Base-by-base conservation (phyloP, 805 yeast genomes). In the Candida insectalens region DNA sequence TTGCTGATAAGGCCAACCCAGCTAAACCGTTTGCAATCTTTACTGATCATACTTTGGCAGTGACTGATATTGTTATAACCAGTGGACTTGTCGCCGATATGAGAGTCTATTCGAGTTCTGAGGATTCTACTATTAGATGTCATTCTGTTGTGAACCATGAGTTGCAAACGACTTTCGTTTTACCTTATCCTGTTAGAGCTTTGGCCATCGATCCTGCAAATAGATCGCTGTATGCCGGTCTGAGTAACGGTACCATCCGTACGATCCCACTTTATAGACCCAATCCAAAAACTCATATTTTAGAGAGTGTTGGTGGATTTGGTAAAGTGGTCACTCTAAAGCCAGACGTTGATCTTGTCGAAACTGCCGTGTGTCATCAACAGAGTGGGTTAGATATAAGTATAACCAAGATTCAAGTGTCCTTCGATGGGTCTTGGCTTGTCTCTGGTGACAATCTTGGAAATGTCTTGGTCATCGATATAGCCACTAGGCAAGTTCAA, bases 401-500 rank as follows among this genome's bases (percentile, higher is more conserved):
- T 3, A 71, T 82, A 2, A 71, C 83, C 0, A 59, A 71, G 26
- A 43, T 87, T 33, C 63, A 60, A 2, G 55, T 83, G 3, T 74
- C 87, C 5, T 59, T 81, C 48, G 96, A 88, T 50, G 95, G 89
- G 4, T 73, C 88, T 13, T 53, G 62, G 25, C 47, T 88, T 5
- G 60, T 81, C 3, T 71, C 85, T 5, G 96, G 96, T 23, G 94
- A 83, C 50, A 53, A 67, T 0, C 48, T 45, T n/a, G 96, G 96
- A 1, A 64, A 70, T 19, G 72, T 83, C 2, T 69, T 70, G 27
- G 65, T 77, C 1, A 69, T 78, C 45, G 96, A 89, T 53, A 63
- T 77, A 5, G 69, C 65, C 12, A 75, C 89, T 1, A 77, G 71
- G 47, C 92, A 82, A 54, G 73, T 76, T 13, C 60, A 73, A 19